Conservation (phyloP, 2,329 filamentous ascomycete species). For the Dactylellina sp. region DNA sequence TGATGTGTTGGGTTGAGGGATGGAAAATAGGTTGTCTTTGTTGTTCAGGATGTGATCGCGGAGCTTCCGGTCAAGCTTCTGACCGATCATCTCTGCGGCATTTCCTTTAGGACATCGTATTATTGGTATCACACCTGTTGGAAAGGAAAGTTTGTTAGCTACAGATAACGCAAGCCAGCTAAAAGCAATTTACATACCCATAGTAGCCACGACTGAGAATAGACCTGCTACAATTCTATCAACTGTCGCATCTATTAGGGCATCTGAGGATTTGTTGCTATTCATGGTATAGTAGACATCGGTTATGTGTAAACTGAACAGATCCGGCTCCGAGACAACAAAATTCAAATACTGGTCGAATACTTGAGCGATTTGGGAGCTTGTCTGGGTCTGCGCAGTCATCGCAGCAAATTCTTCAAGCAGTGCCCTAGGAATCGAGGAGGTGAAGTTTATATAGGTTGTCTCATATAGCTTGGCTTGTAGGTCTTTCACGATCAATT, state of each 20-base stretch:
- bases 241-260: conserved; percentile 85
- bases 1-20: conserved; percentile 61
- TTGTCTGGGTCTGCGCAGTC: conserved; percentile 83
- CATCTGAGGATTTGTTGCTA: conserved; percentile 88
- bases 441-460: conserved; percentile 96
- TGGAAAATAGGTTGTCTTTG: conserved; percentile 87
- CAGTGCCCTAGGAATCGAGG: conserved; percentile 86
- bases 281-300: conserved; percentile 97
- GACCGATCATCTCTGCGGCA: conserved; percentile 91
- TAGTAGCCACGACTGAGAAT: conserved; percentile 98
- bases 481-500: conserved; percentile 85
- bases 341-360: conserved; percentile 99
- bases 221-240: conserved; percentile 93
- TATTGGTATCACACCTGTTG: conserved; percentile 86
- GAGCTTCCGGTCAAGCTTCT: conserved; percentile 93
- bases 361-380: conserved; percentile 89
- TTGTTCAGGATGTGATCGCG: conserved; percentile 97
- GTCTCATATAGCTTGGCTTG: conserved; percentile 89
- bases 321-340: conserved; percentile 91
- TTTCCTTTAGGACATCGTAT: conserved; percentile 94
- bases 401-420: conserved; percentile 94
- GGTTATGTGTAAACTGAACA: conserved; percentile 93
- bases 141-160: conserved; percentile 1
- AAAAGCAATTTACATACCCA: conserved; percentile 73
- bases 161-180: conserved; percentile 11